Evolutionary conservation across 1,284 basidiomycete genomes (phyloP).

Genomic region (Hortiboletus rubellus): DNA sequence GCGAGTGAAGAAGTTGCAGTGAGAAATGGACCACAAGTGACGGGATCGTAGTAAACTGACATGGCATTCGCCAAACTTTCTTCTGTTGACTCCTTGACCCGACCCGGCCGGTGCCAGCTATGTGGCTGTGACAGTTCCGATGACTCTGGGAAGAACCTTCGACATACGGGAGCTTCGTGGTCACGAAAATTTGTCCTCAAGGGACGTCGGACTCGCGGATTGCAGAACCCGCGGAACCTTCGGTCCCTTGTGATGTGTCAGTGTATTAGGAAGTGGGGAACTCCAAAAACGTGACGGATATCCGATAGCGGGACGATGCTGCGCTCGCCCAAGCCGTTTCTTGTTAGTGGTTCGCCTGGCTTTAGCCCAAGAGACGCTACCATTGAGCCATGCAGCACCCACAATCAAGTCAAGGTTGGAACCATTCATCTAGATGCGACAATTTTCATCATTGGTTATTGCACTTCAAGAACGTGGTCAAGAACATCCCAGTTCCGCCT

Average conservation of each 20-base stretch:
- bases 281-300: neutral
- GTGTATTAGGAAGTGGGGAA: neutral
- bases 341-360: constrained; percentile 48
- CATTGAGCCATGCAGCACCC: constrained; percentile 56
- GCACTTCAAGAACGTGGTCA: constrained; percentile 9
- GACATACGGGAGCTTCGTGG: too few species aligned
- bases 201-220: neutral
- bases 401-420: constrained; percentile 47
- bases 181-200: too few species aligned
- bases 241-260: constrained; percentile 5
- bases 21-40: neutral
- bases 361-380: constrained; percentile 58
- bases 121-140: neutral
- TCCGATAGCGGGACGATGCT: constrained; percentile 40
- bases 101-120: neutral
- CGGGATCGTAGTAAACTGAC: constrained; percentile 8
- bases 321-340: constrained; percentile 46
- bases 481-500: constrained; percentile 21
- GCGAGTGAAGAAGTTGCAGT: neutral
- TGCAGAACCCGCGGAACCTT: constrained; percentile 7
- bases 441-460: constrained; percentile 26
- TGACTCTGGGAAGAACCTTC: too few species aligned
- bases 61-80: constrained; percentile 5
- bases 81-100: neutral
- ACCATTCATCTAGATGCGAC: constrained; percentile 50